Conservation (phyloP, 768 basidiomycete species). For the Suillus ampliporus region DNA sequence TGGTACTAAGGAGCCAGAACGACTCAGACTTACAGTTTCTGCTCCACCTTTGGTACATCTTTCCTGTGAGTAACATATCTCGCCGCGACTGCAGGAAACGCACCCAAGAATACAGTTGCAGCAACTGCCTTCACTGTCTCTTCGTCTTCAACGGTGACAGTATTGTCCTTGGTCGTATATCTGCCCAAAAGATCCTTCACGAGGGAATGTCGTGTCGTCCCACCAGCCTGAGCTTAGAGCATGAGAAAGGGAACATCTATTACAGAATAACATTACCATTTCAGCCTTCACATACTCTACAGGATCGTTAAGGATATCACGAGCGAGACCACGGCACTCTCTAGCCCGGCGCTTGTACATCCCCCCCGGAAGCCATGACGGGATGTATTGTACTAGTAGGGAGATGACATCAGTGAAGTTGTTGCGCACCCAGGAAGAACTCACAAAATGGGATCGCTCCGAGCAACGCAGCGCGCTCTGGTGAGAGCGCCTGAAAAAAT, state of each 20-base stretch:
- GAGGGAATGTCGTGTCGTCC: conserved; percentile 27
- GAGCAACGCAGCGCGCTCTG: conserved; percentile 28
- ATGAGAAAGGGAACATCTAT: background rate
- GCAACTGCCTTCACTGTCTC: conserved; percentile 30
- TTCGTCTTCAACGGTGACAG: conserved; percentile 9
- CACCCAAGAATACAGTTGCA: conserved; percentile 28
- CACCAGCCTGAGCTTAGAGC: conserved; percentile 19
- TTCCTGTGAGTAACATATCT: background rate
- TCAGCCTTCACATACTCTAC: conserved; percentile 27
- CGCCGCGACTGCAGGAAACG: background rate
- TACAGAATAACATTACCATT: conserved; percentile 22
- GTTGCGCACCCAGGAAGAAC: conserved; percentile 4
- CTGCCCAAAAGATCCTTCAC: conserved; percentile 20
- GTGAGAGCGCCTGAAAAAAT: conserved; percentile 19
- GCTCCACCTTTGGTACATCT: conserved; percentile 24
- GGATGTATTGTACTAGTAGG: conserved; percentile 30
- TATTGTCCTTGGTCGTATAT: conserved; percentile 9
- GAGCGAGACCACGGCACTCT: conserved; percentile 26
- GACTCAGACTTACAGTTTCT: conserved; percentile 29
- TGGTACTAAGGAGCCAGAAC: background rate
- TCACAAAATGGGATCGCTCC: conserved; percentile 32
- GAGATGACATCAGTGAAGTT: background rate
- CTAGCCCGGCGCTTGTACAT: conserved; percentile 25
- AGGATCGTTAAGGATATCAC: conserved; percentile 26
- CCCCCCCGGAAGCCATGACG: conserved; percentile 41